These are phyloP conservation scores for Russula ochroleuca DNA, from an alignment of 768 basidiomycete species.

Conservation along the genomic window DNA sequence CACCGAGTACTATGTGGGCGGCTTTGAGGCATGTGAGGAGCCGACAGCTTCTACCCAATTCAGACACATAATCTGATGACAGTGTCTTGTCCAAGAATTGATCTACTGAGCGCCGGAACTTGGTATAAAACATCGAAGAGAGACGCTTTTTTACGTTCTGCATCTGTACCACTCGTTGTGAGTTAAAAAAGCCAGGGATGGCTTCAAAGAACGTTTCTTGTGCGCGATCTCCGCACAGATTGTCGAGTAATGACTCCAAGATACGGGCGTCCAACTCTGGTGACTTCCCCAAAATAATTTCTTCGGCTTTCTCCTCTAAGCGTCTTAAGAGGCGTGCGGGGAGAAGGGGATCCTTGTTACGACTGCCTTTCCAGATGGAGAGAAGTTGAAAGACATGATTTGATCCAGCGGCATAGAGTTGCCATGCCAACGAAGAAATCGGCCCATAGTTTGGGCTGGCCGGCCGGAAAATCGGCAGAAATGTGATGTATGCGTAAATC, in stretches of 20 bases:
- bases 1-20: too few relatives aligned
- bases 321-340: neutral
- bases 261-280: neutral
- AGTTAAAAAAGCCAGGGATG: neutral
- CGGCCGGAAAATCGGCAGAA: neutral
- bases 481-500: slow-evolving; percentile 1
- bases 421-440: neutral
- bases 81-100: neutral
- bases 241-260: neutral
- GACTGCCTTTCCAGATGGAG: neutral
- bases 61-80: neutral
- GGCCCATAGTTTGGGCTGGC: neutral
- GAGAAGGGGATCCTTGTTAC: neutral
- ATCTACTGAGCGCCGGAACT: neutral
- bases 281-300: neutral
- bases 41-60: neutral
- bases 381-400: neutral
- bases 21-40: too few relatives aligned
- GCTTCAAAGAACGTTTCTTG: neutral
- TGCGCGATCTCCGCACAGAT: neutral
- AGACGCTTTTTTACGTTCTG: too few relatives aligned
- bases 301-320: neutral
- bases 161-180: neutral
- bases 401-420: neutral
- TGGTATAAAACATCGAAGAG: neutral